These are phyloP conservation scores for Boletus sp. DNA, from an alignment of 768 basidiomycete species.

Conservation along the genomic window DNA sequence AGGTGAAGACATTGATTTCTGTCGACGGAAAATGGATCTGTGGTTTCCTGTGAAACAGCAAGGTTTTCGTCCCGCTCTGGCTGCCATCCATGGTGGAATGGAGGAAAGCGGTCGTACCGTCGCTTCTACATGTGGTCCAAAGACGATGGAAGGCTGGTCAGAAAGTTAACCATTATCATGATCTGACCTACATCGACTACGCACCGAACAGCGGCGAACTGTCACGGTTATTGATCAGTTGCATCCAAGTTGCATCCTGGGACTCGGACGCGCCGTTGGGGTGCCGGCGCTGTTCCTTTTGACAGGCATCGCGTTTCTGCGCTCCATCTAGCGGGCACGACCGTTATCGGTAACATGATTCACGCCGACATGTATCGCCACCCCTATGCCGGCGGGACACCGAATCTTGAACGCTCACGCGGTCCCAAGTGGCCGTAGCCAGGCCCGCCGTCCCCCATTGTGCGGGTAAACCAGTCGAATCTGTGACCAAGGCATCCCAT, in stretches of 20 bases:
- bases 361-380: conserved; percentile 50
- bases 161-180: no score
- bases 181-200: conserved; percentile 43
- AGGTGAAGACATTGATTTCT: conserved; percentile 63
- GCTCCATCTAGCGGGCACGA: conserved; percentile 25
- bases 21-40: conserved; percentile 43
- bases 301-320: conserved; percentile 15
- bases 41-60: conserved; percentile 34
- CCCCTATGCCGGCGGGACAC: conserved; percentile 41
- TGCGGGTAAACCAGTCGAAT: no score
- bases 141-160: conserved; percentile 53
- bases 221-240: conserved; percentile 28
- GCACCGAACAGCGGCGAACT: conserved; percentile 52
- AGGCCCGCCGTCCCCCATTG: no score
- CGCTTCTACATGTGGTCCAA: conserved; percentile 59
- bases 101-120: conserved; percentile 45
- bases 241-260: no score
- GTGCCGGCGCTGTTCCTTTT: conserved; percentile 15
- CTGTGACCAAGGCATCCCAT: no score
- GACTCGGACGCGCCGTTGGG: conserved; percentile 7
- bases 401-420: no score
- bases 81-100: conserved; percentile 58
- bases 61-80: conserved; percentile 49
- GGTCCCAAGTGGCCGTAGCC: conserved; percentile 40
- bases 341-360: conserved; percentile 40